Evolutionary conservation across 306 rosid genomes (phyloP).

Genomic region (Nissolia schottii): DNA sequence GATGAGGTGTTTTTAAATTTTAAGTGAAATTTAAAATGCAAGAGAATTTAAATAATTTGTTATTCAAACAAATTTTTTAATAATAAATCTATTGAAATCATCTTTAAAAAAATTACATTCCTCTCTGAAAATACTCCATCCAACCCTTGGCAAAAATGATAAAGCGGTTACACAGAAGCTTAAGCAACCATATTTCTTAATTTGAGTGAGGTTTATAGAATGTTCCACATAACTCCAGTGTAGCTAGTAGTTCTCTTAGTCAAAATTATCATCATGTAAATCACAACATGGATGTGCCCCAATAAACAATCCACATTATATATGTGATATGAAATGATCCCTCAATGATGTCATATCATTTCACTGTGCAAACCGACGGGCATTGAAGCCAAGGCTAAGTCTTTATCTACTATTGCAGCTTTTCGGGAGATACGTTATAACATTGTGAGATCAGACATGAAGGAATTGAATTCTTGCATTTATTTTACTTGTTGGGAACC

Average conservation of each 20-base stretch:
- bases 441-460: background rate
- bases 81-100: too few relatives aligned
- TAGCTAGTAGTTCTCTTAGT: background rate
- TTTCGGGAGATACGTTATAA: background rate
- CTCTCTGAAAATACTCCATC: too few relatives aligned
- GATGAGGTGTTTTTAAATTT: too few relatives aligned
- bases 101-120: too few relatives aligned
- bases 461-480: background rate
- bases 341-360: conserved; percentile 7
- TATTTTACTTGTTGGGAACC: background rate
- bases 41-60: too few relatives aligned
- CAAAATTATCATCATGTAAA: conserved; percentile 7
- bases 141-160: conserved; percentile 5
- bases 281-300: background rate
- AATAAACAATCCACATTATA: background rate
- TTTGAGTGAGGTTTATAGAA: background rate
- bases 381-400: background rate
- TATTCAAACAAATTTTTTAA: too few relatives aligned
- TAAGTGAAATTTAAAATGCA: too few relatives aligned
- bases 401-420: background rate
- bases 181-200: background rate
- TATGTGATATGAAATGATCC: background rate
- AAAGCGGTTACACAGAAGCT: background rate
- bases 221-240: background rate
- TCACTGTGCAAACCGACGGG: background rate